Evolutionary conservation across 2,329 filamentous ascomycete species (phyloP).

Genomic region (Rugonectria rugulosa): DNA sequence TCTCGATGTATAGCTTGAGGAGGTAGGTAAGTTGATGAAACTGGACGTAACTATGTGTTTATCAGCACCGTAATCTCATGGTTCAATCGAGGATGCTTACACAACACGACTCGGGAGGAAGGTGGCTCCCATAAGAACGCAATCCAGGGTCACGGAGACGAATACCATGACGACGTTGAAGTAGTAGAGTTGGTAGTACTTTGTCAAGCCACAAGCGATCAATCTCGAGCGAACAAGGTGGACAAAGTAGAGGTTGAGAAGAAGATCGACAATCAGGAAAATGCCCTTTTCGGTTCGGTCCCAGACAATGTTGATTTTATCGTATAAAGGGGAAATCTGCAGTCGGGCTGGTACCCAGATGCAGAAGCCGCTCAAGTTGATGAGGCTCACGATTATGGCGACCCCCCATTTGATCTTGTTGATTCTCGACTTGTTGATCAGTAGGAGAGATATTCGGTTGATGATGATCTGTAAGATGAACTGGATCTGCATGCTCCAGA

Average conservation of each 20-base stretch:
- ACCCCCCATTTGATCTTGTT: slow-evolving; percentile 25
- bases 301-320: slow-evolving; percentile 29
- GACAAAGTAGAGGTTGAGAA: slow-evolving; percentile 29
- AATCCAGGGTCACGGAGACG: slow-evolving; percentile 24
- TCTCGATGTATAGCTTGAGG: slow-evolving; percentile 29
- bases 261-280: slow-evolving; percentile 23
- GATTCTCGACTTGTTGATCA: slow-evolving; percentile 21
- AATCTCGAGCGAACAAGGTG: slow-evolving; percentile 25
- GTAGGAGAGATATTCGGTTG: slow-evolving; percentile 25
- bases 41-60: slow-evolving; percentile 25
- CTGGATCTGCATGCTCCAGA: slow-evolving; percentile 31
- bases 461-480: slow-evolving; percentile 30
- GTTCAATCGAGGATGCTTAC: neutral
- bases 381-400: slow-evolving; percentile 15
- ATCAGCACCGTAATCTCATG: neutral
- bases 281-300: slow-evolving; percentile 28
- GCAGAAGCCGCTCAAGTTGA: slow-evolving; percentile 28
- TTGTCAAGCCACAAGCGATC: slow-evolving; percentile 21
- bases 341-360: slow-evolving; percentile 27
- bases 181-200: slow-evolving; percentile 22
- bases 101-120: slow-evolving; percentile 27
- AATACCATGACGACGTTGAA: slow-evolving; percentile 26
- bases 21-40: slow-evolving; percentile 29
- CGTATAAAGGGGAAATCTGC: slow-evolving; percentile 20
- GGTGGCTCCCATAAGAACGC: slow-evolving; percentile 26